Conservation (phyloP, 2,329 filamentous ascomycete species). For the Arthrobotrys iridis region DNA sequence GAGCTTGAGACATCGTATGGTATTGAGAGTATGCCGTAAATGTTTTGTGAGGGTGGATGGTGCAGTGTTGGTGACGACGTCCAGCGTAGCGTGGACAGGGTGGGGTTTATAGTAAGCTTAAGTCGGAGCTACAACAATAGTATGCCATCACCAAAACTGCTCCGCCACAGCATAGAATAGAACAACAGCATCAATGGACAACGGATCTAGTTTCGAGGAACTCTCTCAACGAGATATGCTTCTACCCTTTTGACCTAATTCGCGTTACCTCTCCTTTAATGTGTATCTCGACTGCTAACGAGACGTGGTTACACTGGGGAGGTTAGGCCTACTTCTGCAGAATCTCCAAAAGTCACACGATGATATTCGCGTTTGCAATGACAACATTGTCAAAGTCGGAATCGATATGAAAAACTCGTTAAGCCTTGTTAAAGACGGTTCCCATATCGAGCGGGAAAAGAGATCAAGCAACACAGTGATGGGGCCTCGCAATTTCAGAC, state of each 20-base stretch:
- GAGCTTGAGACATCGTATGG: conserved; percentile 54
- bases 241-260: not conserved
- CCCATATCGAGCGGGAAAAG: conserved; percentile 56
- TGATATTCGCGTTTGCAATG: conserved; percentile 55
- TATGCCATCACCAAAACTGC: not conserved
- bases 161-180: not conserved
- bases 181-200: conserved; percentile 5
- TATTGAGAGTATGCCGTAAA: not conserved
- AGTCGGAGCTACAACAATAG: not conserved
- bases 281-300: not conserved
- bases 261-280: not conserved
- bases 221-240: conserved; percentile 18
- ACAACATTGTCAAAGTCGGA: conserved; percentile 55
- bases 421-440: conserved; percentile 56
- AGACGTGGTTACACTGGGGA: conserved; percentile 51
- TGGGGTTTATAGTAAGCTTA: conserved; percentile 31
- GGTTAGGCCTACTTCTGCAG: conserved; percentile 54
- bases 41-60: not conserved
- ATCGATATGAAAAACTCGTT: conserved; percentile 56
- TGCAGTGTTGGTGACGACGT: conserved; percentile 16
- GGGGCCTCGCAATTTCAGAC: conserved; percentile 23
- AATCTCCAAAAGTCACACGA: conserved; percentile 55
- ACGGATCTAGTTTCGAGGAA: not conserved
- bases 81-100: conserved; percentile 13
- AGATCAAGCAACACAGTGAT: conserved; percentile 52